Evolutionary conservation across 306 rosid genomes (phyloP), one percentile per base, ranked within the genome.

Genomic region (Vigna unguiculata): DNA sequence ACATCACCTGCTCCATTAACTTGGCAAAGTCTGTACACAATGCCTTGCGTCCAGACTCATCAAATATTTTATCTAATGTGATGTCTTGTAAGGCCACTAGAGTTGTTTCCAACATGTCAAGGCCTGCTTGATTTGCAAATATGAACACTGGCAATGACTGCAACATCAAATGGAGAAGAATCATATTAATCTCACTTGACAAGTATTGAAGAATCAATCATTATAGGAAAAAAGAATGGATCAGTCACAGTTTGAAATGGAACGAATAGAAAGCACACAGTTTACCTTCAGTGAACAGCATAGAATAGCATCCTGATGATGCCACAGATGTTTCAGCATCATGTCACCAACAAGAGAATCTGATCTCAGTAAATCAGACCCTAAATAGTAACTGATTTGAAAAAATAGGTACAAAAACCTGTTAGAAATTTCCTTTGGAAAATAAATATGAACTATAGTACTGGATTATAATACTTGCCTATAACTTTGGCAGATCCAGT

Each of bases 101-200:
- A 19, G 97, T 92, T 22, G 99, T 96, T 75, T 96, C 99, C 79
- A 96, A 79, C 99, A 92, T 96, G 84, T 96, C 99, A 7, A 96
- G 96, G 58, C 99, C 99, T 1, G 97, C 87, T 86, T 96, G 96
- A 85, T 96, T 96, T 22, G 98, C 97, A 40, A 96, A 96, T 53
- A 87, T 86, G 80, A 96, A 96, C 67, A 96, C 93, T 0, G 98
- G 99, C 80, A 82, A 46, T 0, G 93, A 59, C 99, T 96, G 93
- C 80, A 79, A 77, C 2, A 24, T 25, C 72, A 71, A 24, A n/a
- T 2, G 49, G 64, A 68, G 17, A 51, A 67, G 14, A 30, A 72
- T 54, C 61, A 30, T 12, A 20, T 78, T 4, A 59, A 24, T n/a
- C 24, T 3, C 22, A 0, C 11, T 40, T 7, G 25, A 11, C 38